phyloP scores from a whole-genome alignment of 2,329 filamentous ascomycete species.

The Calonectria pseudoreteaudii region DNA sequence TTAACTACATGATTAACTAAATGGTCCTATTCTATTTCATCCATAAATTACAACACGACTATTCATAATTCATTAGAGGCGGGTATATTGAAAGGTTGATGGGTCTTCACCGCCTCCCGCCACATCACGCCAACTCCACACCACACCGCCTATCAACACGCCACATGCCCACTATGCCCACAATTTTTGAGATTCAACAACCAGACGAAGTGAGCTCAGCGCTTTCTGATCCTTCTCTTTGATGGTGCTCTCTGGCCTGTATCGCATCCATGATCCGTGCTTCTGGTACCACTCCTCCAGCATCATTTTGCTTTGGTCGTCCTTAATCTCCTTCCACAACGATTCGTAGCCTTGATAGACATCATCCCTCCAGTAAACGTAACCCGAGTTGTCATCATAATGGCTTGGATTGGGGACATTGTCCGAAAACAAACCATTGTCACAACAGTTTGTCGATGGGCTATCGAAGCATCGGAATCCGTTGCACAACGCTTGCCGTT shows the following conservation, averaged over 20 bases:
- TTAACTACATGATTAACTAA: background rate
- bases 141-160: background rate
- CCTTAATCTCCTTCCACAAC: background rate
- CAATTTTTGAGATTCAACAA: background rate
- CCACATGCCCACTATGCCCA: background rate
- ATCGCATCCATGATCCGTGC: background rate
- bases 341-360: slow-evolving; percentile 1
- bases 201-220: background rate
- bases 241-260: background rate
- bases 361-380: background rate
- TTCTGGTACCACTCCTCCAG: background rate
- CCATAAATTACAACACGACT: background rate
- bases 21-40: background rate
- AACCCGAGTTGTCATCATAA: background rate
- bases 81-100: background rate
- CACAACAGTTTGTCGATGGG: background rate
- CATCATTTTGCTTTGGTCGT: background rate
- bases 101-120: background rate
- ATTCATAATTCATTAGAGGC: background rate
- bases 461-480: background rate
- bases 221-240: background rate
- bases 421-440: background rate
- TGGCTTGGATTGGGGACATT: background rate
- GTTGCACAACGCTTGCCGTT: background rate
- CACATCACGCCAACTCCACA: background rate